Conservation (phyloP, 176 grass and related monocot species). For the Zizania latifolia region DNA sequence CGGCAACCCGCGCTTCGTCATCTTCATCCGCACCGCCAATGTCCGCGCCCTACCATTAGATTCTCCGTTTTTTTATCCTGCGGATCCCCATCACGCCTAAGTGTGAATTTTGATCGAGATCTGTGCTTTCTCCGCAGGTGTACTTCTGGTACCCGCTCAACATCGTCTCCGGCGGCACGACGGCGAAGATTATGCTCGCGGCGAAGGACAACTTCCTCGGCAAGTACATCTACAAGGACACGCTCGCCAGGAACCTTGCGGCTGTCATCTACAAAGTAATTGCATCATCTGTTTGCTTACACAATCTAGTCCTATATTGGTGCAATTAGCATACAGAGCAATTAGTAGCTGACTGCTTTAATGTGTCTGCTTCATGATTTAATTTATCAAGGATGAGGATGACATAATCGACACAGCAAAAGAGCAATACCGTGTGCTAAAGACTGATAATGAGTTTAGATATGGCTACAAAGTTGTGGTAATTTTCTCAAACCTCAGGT, state of each 20-base stretch:
- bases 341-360: neutral
- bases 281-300: neutral
- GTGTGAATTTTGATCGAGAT: neutral
- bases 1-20: slow-evolving; percentile 84
- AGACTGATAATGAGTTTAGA: slow-evolving; percentile 57
- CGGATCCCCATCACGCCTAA: neutral
- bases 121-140: slow-evolving; percentile 41
- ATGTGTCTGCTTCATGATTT: neutral
- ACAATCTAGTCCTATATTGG: neutral
- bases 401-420: slow-evolving; percentile 64
- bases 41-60: slow-evolving; percentile 10
- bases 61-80: neutral
- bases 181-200: slow-evolving; percentile 93
- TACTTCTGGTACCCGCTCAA: slow-evolving; percentile 98
- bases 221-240: slow-evolving; percentile 97
- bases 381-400: slow-evolving; percentile 66
- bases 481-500: slow-evolving; percentile 24
- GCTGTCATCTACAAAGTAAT: slow-evolving; percentile 77
- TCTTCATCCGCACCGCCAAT: slow-evolving; percentile 85
- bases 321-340: neutral
- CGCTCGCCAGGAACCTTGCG: slow-evolving; percentile 74
- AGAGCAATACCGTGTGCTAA: slow-evolving; percentile 62
- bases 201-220: slow-evolving; percentile 97
- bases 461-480: slow-evolving; percentile 98
- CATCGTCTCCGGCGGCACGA: slow-evolving; percentile 75